phyloP scores from a whole-genome alignment of 1,139 yeast genomes.

The Nadsonia commutata region DNA sequence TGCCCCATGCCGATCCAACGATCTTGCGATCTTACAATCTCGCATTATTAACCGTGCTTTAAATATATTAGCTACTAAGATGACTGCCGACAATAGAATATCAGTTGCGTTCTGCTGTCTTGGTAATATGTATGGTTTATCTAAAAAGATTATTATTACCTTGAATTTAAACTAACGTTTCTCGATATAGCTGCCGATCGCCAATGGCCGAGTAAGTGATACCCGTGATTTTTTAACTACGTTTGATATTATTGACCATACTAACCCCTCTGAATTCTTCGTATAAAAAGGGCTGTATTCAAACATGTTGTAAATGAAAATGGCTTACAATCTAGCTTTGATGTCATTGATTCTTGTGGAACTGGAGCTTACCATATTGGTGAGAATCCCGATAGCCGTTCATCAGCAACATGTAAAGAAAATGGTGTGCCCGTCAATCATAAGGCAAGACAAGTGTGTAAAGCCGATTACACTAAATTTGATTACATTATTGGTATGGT shows the following conservation, averaged over 20 bases:
- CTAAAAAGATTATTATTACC: too few species aligned
- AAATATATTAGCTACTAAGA: background rate
- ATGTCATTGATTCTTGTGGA: conserved; percentile 70
- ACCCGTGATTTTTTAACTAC: background rate
- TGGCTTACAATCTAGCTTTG: conserved; percentile 28
- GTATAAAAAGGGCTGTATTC: conserved; percentile 48
- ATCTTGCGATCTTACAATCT: too few species aligned
- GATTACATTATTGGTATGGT: conserved; percentile 79
- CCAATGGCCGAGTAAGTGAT: conserved; percentile 75
- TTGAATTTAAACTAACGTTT: background rate
- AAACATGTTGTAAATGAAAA: conserved; percentile 44
- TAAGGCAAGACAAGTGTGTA: conserved; percentile 52
- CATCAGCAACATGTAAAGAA: conserved; percentile 49
- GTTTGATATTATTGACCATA: too few species aligned
- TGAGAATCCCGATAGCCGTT: conserved; percentile 63
- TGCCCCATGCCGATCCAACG: too few species aligned
- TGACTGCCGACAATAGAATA: background rate
- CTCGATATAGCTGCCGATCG: conserved; percentile 47
- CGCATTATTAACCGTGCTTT: too few species aligned
- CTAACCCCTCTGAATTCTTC: too few species aligned
- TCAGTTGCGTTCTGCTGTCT: background rate
- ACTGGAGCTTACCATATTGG: conserved; percentile 79
- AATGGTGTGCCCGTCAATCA: conserved; percentile 69
- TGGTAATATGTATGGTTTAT: background rate
- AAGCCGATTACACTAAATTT: conserved; percentile 47